Evolutionary conservation across 2,329 filamentous ascomycete species (phyloP).

Genomic region (Plenodomus tracheiphilus): DNA sequence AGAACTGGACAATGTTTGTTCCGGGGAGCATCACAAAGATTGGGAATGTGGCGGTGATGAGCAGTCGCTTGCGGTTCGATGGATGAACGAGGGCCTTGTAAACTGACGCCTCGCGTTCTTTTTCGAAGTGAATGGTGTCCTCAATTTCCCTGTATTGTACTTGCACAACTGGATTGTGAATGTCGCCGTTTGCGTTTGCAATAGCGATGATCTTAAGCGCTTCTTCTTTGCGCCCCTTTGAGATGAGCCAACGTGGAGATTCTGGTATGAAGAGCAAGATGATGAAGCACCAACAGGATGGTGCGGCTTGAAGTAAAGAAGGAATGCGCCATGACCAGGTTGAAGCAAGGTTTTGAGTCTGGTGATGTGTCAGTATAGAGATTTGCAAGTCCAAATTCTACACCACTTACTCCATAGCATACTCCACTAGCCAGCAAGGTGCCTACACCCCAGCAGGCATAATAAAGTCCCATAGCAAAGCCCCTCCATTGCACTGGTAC

Average conservation of each 20-base stretch:
- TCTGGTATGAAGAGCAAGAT: conserved; percentile 52
- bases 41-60: conserved; percentile 33
- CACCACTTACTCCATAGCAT: conserved; percentile 42
- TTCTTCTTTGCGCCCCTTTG: conserved; percentile 51
- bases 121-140: conserved; percentile 47
- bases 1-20: conserved; percentile 44
- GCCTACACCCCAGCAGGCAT: conserved; percentile 52
- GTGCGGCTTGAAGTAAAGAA: conserved; percentile 51
- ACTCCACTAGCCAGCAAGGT: conserved; percentile 57
- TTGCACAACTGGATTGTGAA: conserved; percentile 53
- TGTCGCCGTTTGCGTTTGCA: conserved; percentile 59
- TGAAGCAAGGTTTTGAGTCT: conserved; percentile 45
- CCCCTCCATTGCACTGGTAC: conserved; percentile 64
- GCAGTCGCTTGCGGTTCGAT: conserved; percentile 43
- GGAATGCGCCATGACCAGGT: conserved; percentile 61
- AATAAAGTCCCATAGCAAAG: conserved; percentile 60
- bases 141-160: conserved; percentile 59
- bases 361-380: conserved; percentile 1
- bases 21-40: conserved; percentile 21
- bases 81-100: conserved; percentile 13
- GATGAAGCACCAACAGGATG: conserved; percentile 51
- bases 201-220: conserved; percentile 37
- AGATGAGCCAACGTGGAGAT: conserved; percentile 52
- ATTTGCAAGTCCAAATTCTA: too few species aligned
- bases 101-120: conserved; percentile 14